These are phyloP conservation scores for Boletus hoseneyae DNA, from an alignment of 1,284 basidiomycete genomes.

Conservation along the genomic window DNA sequence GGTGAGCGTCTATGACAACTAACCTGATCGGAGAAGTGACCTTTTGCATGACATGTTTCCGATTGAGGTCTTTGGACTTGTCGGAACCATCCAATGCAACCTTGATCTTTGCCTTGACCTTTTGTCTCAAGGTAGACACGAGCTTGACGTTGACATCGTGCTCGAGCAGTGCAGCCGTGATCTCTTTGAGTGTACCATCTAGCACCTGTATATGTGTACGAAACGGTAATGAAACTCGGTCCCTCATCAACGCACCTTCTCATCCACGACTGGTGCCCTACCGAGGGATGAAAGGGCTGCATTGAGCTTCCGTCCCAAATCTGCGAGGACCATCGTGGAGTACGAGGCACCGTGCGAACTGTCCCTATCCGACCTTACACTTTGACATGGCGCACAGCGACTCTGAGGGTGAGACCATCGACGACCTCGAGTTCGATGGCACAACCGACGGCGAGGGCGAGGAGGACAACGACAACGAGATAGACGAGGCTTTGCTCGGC, in stretches of 20 bases:
- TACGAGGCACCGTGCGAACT: constrained; percentile 29
- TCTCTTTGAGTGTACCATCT: constrained; percentile 92
- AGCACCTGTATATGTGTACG: constrained; percentile 71
- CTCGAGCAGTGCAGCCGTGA: constrained; percentile 91
- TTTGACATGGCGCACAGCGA: constrained; percentile 52
- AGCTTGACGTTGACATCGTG: constrained; percentile 99
- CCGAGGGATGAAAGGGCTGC: constrained; percentile 90
- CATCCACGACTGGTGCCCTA: constrained; percentile 82
- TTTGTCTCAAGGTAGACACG: constrained; percentile 82
- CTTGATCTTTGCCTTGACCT: constrained; percentile 88
- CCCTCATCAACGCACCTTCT: constrained; percentile 57
- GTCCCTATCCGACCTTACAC: not conserved
- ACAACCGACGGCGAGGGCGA: constrained; percentile 46
- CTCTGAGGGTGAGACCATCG: constrained; percentile 61
- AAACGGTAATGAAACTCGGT: constrained; percentile 16
- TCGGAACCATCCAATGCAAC: constrained; percentile 69
- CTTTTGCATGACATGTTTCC: constrained; percentile 88
- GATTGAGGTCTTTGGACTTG: constrained; percentile 76
- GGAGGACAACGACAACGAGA: constrained; percentile 42
- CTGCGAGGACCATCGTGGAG: constrained; percentile 87
- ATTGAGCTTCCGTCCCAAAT: constrained; percentile 93
- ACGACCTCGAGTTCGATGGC: constrained; percentile 52
- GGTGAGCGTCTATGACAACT: constrained; percentile 3
- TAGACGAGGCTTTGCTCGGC: constrained; percentile 54
- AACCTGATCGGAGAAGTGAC: constrained; percentile 36